Evolutionary conservation across 768 basidiomycete species (phyloP).

Genomic region (Pleurotus pulmonarius): DNA sequence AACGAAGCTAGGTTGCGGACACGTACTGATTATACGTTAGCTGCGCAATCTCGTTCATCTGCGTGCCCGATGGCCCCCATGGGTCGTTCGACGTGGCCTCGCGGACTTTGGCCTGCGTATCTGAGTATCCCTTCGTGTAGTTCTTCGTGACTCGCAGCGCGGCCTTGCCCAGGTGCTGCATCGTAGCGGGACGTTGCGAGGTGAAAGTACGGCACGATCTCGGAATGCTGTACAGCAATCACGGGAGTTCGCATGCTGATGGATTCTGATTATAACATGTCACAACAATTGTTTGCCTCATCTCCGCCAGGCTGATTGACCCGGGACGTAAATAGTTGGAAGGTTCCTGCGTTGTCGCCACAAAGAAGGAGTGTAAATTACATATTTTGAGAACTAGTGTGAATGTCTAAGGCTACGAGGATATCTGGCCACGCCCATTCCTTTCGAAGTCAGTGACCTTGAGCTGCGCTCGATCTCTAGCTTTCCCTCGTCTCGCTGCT

Average conservation of each 20-base stretch:
- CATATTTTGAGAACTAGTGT: too few species aligned
- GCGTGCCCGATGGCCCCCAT: constrained; percentile 95
- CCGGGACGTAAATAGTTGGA: too few species aligned
- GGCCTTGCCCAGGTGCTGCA: constrained; percentile 83
- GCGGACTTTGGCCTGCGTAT: constrained; percentile 91
- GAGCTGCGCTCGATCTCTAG: too few species aligned
- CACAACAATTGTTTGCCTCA: background rate
- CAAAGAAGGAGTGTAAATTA: too few species aligned
- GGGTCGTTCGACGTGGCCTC: constrained; percentile 98
- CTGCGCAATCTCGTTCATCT: constrained; percentile 99
- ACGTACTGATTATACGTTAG: constrained; percentile 95
- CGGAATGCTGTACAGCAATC: background rate
- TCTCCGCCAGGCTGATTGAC: background rate
- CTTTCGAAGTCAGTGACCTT: too few species aligned
- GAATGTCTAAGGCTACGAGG: too few species aligned
- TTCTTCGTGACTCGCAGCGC: constrained; percentile 90
- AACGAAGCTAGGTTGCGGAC: background rate
- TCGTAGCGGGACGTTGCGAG: constrained; percentile 15
- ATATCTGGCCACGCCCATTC: too few species aligned
- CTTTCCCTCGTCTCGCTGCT: too few species aligned
- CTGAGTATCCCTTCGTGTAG: constrained; percentile 95
- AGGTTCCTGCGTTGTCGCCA: too few species aligned
- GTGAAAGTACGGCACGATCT: background rate
- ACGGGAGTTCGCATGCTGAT: background rate
- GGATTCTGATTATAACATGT: background rate